A percentile compares a stretch with the other conserved stretches of the same genome.
Evolutionary conservation across 805 yeast genomes (phyloP).

Genomic region (Wickerhamiella allomyrinae): DNA sequence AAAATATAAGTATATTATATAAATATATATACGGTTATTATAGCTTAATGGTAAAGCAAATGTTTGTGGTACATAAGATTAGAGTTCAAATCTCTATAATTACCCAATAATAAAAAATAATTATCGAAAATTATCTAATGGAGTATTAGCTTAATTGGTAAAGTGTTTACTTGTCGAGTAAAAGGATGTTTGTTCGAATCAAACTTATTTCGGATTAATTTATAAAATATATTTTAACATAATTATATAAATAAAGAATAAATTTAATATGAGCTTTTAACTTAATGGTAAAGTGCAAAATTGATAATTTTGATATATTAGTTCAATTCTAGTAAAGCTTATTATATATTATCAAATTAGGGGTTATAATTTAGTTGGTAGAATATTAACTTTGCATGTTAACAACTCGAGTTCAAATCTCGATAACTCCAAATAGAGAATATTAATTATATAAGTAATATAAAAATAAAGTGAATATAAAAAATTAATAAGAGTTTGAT

Average conservation of each 20-base stretch:
- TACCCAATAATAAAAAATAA: not conserved
- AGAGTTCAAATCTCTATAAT: conserved; percentile 5
- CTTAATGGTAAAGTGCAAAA: conserved; percentile 3
- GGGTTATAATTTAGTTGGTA: conserved; percentile 2
- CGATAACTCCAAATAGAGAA: not conserved
- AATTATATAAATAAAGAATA: too few species aligned
- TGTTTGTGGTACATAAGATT: conserved; percentile 1
- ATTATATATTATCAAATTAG: not conserved
- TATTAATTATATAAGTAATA: not conserved
- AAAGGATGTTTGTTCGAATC: conserved; percentile 7
- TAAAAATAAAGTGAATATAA: not conserved
- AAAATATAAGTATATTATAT: not conserved
- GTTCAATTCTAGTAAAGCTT: conserved; percentile 3
- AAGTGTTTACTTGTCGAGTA: conserved; percentile 7
- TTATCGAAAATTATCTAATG: not conserved
- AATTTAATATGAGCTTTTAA: conserved; percentile 1
- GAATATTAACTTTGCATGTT: conserved; percentile 2
- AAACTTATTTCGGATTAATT: conserved; percentile 5
- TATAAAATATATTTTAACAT: too few species aligned
- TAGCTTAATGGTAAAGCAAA: conserved; percentile 4
- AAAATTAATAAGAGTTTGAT: conserved; percentile 5
- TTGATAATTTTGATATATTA: conserved; percentile 4
- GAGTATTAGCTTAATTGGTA: conserved; percentile 6
- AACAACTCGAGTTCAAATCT: conserved; percentile 1
- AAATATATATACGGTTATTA: conserved; percentile 1